Evolutionary conservation across 1,284 basidiomycete species (phyloP).

Genomic region (Cystobasidium pallidum): DNA sequence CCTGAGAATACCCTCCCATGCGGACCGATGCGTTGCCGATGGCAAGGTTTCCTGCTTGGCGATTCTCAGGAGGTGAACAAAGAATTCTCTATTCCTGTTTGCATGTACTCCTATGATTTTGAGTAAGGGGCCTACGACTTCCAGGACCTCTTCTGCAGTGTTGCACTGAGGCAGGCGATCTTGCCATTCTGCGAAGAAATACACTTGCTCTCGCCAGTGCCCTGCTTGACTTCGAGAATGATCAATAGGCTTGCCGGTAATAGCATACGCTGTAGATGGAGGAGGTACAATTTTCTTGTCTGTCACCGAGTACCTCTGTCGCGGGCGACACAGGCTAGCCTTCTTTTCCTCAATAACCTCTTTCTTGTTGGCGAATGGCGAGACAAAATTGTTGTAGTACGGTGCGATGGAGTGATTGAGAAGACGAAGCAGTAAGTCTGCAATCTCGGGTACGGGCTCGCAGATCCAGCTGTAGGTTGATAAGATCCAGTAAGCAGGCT

Average conservation of each 20-base stretch:
- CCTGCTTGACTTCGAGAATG: slow-evolving; percentile 9
- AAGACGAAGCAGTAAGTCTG: slow-evolving; percentile 78
- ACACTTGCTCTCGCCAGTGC: slow-evolving; percentile 66
- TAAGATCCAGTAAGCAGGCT: slow-evolving; percentile 75
- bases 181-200: slow-evolving; percentile 85
- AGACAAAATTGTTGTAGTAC: slow-evolving; percentile 20
- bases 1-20: slow-evolving; percentile 80
- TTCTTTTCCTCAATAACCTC: slow-evolving; percentile 13
- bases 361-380: slow-evolving; percentile 27
- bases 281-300: slow-evolving; percentile 35
- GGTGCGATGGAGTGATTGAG: slow-evolving; percentile 64
- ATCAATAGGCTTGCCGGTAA: slow-evolving; percentile 37
- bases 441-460: slow-evolving; percentile 76
- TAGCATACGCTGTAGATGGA: background rate
- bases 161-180: slow-evolving; percentile 70
- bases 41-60: slow-evolving; percentile 25
- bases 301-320: slow-evolving; percentile 26
- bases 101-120: slow-evolving; percentile 74
- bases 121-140: slow-evolving; percentile 51
- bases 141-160: slow-evolving; percentile 66
- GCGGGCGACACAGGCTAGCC: slow-evolving; percentile 13
- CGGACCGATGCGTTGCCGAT: background rate
- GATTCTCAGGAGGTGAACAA: slow-evolving; percentile 64
- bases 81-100: slow-evolving; percentile 68
- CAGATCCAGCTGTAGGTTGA: slow-evolving; percentile 84